Conservation (phyloP, 2,329 filamentous ascomycete genomes). For the Ceratocystis eucalypticola region DNA sequence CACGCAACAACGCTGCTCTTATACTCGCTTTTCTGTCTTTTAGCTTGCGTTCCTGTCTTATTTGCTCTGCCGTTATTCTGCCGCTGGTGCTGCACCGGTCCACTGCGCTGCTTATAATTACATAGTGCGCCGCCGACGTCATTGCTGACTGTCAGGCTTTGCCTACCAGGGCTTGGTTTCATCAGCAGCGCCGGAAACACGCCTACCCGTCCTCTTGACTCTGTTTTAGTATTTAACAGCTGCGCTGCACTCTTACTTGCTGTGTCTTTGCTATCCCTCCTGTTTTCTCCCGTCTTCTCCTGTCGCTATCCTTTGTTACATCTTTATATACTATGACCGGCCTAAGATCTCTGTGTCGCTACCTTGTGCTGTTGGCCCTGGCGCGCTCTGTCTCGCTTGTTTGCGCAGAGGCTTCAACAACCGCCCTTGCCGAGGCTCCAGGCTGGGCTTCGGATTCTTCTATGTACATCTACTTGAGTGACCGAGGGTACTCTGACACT, state of each 20-base stretch:
- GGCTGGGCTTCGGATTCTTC: background rate
- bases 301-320: background rate
- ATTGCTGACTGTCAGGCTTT: conserved; percentile 8
- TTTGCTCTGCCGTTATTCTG: background rate
- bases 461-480: conserved; percentile 2
- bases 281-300: background rate
- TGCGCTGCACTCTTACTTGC: background rate
- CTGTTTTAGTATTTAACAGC: background rate
- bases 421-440: background rate
- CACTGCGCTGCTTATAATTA: background rate
- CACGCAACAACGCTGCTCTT: background rate
- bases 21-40: background rate
- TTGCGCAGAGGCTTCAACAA: background rate
- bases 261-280: background rate
- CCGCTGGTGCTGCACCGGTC: background rate
- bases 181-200: background rate
- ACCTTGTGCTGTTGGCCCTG: conserved; percentile 2
- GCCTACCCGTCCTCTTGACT: background rate
- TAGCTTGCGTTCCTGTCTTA: background rate
- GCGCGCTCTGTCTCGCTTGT: background rate
- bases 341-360: background rate
- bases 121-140: conserved; percentile 1
- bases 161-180: conserved; percentile 2
- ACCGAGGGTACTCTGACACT: conserved; percentile 20
- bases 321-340: background rate